Conservation (phyloP, 2,329 filamentous ascomycete genomes). For the Cyphellophora europaea region DNA sequence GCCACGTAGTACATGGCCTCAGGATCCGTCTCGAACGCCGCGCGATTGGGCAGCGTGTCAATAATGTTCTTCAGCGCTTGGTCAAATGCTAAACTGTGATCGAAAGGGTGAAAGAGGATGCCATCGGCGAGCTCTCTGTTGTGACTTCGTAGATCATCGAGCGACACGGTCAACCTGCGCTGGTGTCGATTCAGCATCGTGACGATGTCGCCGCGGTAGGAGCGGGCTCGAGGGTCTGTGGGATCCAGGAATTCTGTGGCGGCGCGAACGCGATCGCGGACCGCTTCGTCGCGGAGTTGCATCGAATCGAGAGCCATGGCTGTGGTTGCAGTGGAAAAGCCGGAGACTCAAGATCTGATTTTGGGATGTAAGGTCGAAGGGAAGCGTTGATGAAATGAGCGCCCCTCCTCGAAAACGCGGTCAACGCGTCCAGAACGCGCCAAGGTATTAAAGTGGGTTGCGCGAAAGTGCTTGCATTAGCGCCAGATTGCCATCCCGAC, state of each 20-base stretch:
- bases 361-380: not conserved
- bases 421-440: not conserved
- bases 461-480: not conserved
- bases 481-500: too few species aligned
- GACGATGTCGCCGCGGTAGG: conserved; percentile 85
- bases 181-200: conserved; percentile 57
- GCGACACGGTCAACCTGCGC: conserved; percentile 57
- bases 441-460: not conserved
- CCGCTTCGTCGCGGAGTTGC: conserved; percentile 75
- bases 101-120: conserved; percentile 77
- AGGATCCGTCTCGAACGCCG: conserved; percentile 64
- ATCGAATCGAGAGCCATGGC: conserved; percentile 32
- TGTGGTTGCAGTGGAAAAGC: not conserved
- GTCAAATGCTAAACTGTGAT: conserved; percentile 82
- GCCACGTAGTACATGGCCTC: conserved; percentile 89
- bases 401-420: not conserved
- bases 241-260: conserved; percentile 93
- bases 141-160: conserved; percentile 87
- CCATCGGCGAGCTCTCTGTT: conserved; percentile 71
- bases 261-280: conserved; percentile 71
- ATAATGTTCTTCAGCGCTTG: conserved; percentile 82
- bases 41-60: conserved; percentile 64
- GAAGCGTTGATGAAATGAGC: not conserved
- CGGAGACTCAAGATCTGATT: not conserved
- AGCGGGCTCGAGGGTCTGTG: conserved; percentile 35